phyloP scores from a whole-genome alignment of 2,329 filamentous ascomycete genomes.

The Fusarium pseudograminearum region DNA sequence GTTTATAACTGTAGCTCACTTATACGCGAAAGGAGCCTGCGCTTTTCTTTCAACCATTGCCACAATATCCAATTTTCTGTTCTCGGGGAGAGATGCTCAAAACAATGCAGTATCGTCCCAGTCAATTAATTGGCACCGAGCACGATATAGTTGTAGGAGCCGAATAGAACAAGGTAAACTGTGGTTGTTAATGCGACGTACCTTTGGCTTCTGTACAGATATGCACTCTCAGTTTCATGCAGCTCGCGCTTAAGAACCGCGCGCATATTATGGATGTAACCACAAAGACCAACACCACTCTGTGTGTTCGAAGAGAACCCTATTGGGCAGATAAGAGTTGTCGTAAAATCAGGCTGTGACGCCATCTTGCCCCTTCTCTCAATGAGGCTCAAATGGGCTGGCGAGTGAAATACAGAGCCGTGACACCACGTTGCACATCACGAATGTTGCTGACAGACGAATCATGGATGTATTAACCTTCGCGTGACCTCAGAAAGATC shows the following conservation, averaged over 20 bases:
- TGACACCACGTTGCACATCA: not conserved
- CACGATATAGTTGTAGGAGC: not conserved
- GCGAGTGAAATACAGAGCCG: not conserved
- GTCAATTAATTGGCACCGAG: not conserved
- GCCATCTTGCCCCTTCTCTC: not conserved
- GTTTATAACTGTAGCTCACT: not conserved
- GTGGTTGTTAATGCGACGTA: not conserved
- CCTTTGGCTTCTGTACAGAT: too few species aligned
- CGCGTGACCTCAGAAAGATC: conserved; percentile 6
- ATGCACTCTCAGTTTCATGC: not conserved
- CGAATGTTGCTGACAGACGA: conserved; percentile 10
- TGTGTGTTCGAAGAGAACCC: not conserved
- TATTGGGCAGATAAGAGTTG: not conserved
- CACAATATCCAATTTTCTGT: not conserved
- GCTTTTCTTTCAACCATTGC: not conserved
- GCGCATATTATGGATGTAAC: conserved; percentile 4
- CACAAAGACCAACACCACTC: conserved; percentile 2
- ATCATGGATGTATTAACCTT: conserved; percentile 2
- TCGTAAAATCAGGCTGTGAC: not conserved
- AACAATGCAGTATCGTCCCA: not conserved
- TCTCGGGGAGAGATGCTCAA: not conserved
- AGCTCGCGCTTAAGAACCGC: conserved; percentile 8
- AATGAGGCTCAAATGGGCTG: conserved; percentile 7
- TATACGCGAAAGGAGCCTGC: not conserved
- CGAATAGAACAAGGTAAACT: not conserved